Percentiles rank a stretch among this genome's conserved stretches.
Evolutionary conservation across 2,329 filamentous ascomycete genomes (phyloP).

Genomic region (Fusarium verrucosum): DNA sequence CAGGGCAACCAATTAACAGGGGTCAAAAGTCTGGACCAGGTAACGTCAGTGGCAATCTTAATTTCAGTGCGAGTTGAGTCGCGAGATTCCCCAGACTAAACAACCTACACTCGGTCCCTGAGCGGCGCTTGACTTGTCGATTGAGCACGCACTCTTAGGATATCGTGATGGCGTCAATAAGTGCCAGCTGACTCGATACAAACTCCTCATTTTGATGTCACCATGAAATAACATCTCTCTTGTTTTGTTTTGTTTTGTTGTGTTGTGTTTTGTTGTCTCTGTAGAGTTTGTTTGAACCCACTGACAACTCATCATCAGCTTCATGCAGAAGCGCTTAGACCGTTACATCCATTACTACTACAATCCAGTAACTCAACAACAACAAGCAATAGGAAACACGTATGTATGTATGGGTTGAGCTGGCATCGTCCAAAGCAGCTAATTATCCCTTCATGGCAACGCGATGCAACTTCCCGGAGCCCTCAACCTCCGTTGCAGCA

Average conservation of each 20-base stretch:
- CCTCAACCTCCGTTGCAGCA: background rate
- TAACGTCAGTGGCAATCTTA: slow-evolving; percentile 37
- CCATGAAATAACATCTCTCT: background rate
- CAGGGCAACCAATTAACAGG: slow-evolving; percentile 1
- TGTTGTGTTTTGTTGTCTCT: background rate
- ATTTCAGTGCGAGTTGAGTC: slow-evolving; percentile 21
- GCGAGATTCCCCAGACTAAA: slow-evolving; percentile 20
- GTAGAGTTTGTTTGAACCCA: background rate
- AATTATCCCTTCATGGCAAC: background rate
- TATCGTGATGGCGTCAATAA: background rate
- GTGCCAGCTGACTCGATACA: background rate
- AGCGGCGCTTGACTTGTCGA: background rate
- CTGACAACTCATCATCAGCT: slow-evolving; percentile 20
- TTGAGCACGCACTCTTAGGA: background rate
- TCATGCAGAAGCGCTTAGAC: slow-evolving; percentile 6
- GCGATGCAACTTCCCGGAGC: slow-evolving; percentile 4
- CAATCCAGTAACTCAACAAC: background rate
- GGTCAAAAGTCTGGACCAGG: slow-evolving; percentile 10
- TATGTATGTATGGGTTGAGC: slow-evolving; percentile 2
- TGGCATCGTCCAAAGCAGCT: background rate
- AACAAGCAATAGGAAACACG: slow-evolving; percentile 1
- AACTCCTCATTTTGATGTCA: background rate
- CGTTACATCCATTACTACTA: slow-evolving; percentile 4
- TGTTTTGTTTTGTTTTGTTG: no score
- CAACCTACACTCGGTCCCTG: background rate